phyloP scores from a whole-genome alignment of 2,329 filamentous ascomycete species.

The Tetracladium maxilliforme region DNA sequence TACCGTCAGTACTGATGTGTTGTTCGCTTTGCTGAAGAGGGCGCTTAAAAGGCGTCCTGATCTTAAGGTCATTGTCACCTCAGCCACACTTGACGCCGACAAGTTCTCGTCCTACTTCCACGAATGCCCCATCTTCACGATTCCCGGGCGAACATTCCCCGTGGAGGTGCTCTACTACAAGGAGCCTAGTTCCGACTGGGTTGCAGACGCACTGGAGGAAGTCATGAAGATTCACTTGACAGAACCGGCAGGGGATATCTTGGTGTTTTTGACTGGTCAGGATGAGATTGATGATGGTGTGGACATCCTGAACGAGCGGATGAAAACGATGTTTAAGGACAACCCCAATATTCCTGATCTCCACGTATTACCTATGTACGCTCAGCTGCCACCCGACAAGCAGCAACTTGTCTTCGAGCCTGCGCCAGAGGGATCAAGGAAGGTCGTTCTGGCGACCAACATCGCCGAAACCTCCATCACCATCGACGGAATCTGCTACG shows the following conservation, averaged over 20 bases:
- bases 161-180: conserved; percentile 92
- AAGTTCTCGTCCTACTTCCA: conserved; percentile 97
- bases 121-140: conserved; percentile 89
- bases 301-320: conserved; percentile 84
- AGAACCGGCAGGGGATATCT: conserved; percentile 81
- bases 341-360: conserved; percentile 84
- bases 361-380: conserved; percentile 91
- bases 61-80: conserved; percentile 90
- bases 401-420: conserved; percentile 92
- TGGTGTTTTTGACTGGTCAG: conserved; percentile 94
- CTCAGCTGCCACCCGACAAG: conserved; percentile 82
- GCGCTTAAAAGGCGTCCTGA: conserved; percentile 75
- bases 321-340: conserved; percentile 93
- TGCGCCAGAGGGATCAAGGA: conserved; percentile 69
- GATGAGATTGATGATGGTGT: conserved; percentile 95
- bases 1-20: conserved; percentile 87
- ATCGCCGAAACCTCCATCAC: conserved; percentile 97
- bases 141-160: conserved; percentile 86
- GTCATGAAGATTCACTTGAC: conserved; percentile 97
- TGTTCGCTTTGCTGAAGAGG: conserved; percentile 91
- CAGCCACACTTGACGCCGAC: conserved; percentile 88
- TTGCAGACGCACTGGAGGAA: conserved; percentile 86
- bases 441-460: conserved; percentile 95
- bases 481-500: conserved; percentile 95
- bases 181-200: conserved; percentile 89